A percentile compares a stretch with the other conserved stretches of the same genome.
Conservation (phyloP, 148 eudicot genomes). For the Arctostaphylos glauca region DNA sequence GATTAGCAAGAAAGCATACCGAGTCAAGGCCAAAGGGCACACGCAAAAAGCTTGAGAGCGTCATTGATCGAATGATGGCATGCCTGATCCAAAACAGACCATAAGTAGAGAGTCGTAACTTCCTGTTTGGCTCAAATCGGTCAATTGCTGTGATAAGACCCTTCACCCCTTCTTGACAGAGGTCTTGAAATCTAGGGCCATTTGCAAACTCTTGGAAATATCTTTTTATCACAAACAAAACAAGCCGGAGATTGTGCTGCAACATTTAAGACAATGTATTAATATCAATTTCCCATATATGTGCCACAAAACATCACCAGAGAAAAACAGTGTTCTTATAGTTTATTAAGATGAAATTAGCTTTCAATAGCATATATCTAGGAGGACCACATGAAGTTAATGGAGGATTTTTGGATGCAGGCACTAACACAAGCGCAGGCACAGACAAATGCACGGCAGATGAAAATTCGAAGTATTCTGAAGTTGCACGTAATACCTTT, state of each 20-base stretch:
- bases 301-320: not conserved
- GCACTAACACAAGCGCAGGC: not conserved
- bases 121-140: slow-evolving; percentile 87
- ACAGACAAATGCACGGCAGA: not conserved
- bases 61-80: slow-evolving; percentile 83
- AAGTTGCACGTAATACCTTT: not conserved
- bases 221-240: slow-evolving; percentile 80
- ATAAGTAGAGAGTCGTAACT: slow-evolving; percentile 72
- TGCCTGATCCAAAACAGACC: slow-evolving; percentile 89
- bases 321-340: not conserved
- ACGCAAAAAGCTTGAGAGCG: slow-evolving; percentile 79
- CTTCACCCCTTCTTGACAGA: slow-evolving; percentile 92
- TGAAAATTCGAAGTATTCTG: not conserved
- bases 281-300: not conserved
- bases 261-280: slow-evolving; percentile 13
- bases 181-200: slow-evolving; percentile 79
- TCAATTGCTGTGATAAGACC: slow-evolving; percentile 90
- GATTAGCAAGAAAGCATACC: slow-evolving; percentile 39
- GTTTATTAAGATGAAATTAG: not conserved
- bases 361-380: not conserved
- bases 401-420: not conserved
- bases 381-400: not conserved
- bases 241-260: slow-evolving; percentile 97
- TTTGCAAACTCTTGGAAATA: slow-evolving; percentile 78
- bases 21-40: slow-evolving; percentile 96